These are phyloP conservation scores for Pterocarpus macrocarpus DNA, from an alignment of 306 rosid species.

Conservation along the genomic window DNA sequence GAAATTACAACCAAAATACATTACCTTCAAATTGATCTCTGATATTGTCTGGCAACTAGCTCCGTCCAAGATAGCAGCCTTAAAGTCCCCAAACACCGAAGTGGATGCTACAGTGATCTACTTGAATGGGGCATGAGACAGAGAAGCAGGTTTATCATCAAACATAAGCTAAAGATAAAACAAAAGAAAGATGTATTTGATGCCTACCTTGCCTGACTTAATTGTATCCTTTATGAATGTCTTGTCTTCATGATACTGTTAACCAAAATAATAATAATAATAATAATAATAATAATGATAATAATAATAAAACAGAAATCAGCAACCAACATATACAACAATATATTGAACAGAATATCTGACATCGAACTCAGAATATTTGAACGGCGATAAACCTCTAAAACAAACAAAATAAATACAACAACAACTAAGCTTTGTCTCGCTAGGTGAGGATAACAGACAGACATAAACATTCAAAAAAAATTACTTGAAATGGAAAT, in stretches of 20 bases:
- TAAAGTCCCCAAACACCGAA: slow-evolving; percentile 79
- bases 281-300: slow-evolving; percentile 28
- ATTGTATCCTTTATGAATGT: slow-evolving; percentile 75
- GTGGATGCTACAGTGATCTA: slow-evolving; percentile 73
- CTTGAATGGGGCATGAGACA: slow-evolving; percentile 32
- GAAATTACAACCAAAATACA: slow-evolving; percentile 15
- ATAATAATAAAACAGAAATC: slow-evolving; percentile 40
- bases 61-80: slow-evolving; percentile 68
- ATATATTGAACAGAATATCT: no score
- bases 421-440: no score
- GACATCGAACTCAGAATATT: neutral
- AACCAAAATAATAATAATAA: slow-evolving; percentile 30
- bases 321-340: slow-evolving; percentile 4
- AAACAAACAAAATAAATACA: neutral
- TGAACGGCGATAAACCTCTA: slow-evolving; percentile 7
- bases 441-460: no score
- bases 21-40: slow-evolving; percentile 89
- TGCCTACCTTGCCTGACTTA: slow-evolving; percentile 83
- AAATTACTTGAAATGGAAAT: slow-evolving; percentile 30
- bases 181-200: slow-evolving; percentile 24
- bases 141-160: slow-evolving; percentile 36
- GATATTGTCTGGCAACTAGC: slow-evolving; percentile 65
- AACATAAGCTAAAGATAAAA: slow-evolving; percentile 39
- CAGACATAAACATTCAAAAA: slow-evolving; percentile 7
- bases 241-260: slow-evolving; percentile 91